Evolutionary conservation across 2,329 filamentous ascomycete genomes (phyloP), one percentile per base, ranked within the genome.

Genomic region (Colletotrichum coccodes): DNA sequence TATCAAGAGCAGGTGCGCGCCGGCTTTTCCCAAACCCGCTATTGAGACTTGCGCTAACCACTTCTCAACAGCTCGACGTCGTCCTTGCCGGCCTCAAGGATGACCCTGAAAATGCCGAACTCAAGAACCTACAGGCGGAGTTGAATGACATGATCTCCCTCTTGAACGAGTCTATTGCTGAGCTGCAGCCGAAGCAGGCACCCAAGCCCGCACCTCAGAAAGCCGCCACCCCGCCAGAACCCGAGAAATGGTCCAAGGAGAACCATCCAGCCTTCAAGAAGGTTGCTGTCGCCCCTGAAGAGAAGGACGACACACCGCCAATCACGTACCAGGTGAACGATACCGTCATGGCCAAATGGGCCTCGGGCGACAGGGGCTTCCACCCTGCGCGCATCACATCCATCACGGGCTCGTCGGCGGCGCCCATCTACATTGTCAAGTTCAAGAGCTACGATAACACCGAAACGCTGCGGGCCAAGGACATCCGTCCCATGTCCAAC

Each of bases 301-400:
- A 89, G 61, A 88, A 91, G 72, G 84, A 86, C 23, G 83, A 85
- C 34, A 81, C 87, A 36, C 79, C 81, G 3, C 82, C 86, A 0
- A 84, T 86, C 3, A 86, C 86, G 11, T 97, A 95, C 81, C 89
- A 92, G 65, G 93, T 97, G 72, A 97, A 97, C 78, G 96, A 99
- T 76, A 92, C 86, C 36, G 93, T 98, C 61, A 86, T 96, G 79
- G 96, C 95, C 53, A 95, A 95, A 81, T 99, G 95, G 94, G 84
- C 92, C 53, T 92, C 94, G 11, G 94, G 94, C 62, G 96, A 99
- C 80, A 94, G 93, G 76, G 88, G 89, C 28, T 98, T 95, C 82
- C 98, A 98, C 82, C 92, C 94, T 52, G 96, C 95, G 47, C 91
- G 94, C 75, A 97, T 99, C 79, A 95, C 94, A 59, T 95, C 93